Base-by-base conservation (phyloP, 768 basidiomycete genomes). In the Mycena polygramma region DNA sequence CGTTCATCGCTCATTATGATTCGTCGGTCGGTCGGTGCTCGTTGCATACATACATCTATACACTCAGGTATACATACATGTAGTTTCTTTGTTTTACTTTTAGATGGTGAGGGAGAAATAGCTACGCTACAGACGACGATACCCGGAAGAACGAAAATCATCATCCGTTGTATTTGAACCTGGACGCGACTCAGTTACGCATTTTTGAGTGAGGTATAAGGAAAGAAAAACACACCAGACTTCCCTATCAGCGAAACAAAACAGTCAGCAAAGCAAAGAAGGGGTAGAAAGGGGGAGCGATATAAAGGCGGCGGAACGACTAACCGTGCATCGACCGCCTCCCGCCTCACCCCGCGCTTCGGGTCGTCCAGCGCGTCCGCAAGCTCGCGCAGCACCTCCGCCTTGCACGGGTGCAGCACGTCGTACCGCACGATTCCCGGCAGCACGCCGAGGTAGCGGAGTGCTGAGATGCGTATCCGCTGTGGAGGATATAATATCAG, bases 301-400 rank as follows among this genome's bases (percentile, higher is more conserved):
- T 30, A 30, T 2, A 30, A 30, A 30, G 30, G 30, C 30, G 30
- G 30, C 2, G 30, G 30, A 30, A 30, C 58, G 30, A 76, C 79
- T 68, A 67, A 85, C 86, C 86, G 81, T 41, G 95, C 92, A 73
- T 95, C 91, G 4, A 99, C 98, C 1, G 96, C 97, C 75, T 94
- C 94, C 75, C 89, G 91, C 62, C 98, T 86, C 10, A 99, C 96
- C 2, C 81, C 81, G 68, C 93, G 85, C 77, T 92, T 93, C n/a
- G 94, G 94, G 81, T 99, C 98, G 77, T 99, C 98, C 55, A 99
- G 80, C 6, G 87, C 89, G 70, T 86, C 89, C 0, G 87, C 91
- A 35, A 99, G 84, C 69, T 92, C 91, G 45, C 90, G 90, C 59
- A 98, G 79, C 26, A 98, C 93, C 0, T 77, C 81, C 2, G 88